Conservation (phyloP, 2,329 filamentous ascomycete genomes). For the Leptographium radiaticola region DNA sequence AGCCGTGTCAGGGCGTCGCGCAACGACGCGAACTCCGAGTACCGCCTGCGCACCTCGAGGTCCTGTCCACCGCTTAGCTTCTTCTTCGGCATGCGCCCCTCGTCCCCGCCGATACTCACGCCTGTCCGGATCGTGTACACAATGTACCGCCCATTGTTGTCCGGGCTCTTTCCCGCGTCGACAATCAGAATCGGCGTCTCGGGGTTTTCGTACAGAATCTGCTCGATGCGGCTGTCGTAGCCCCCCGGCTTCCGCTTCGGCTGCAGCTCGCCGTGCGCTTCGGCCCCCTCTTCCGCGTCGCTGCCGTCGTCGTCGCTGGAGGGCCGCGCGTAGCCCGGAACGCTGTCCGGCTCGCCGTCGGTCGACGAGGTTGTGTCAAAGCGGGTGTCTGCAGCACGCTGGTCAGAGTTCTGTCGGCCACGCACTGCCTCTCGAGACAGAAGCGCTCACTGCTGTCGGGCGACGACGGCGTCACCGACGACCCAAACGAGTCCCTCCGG, state of each 20-base stretch:
- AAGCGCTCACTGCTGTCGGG: conserved; percentile 38
- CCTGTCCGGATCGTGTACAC: conserved; percentile 95
- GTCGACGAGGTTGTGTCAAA: conserved; percentile 57
- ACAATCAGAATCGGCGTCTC: conserved; percentile 83
- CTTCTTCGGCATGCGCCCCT: background rate
- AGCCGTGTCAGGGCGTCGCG: conserved; percentile 79
- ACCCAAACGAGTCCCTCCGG: conserved; percentile 66
- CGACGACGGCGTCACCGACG: conserved; percentile 51
- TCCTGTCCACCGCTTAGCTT: conserved; percentile 42
- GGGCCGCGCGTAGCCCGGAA: conserved; percentile 14
- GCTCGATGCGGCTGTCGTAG: conserved; percentile 91
- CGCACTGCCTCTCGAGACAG: background rate
- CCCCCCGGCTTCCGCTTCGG: conserved; percentile 65
- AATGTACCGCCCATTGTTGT: conserved; percentile 86
- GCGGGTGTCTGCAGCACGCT: conserved; percentile 28
- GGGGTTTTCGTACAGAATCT: conserved; percentile 92
- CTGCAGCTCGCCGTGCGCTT: conserved; percentile 27
- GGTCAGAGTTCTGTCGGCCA: background rate
- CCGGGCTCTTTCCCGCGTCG: conserved; percentile 87
- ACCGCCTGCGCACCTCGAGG: conserved; percentile 84
- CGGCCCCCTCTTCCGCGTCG: conserved; percentile 32
- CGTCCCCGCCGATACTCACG: conserved; percentile 33
- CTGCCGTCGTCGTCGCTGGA: conserved; percentile 25
- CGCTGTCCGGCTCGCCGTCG: conserved; percentile 46
- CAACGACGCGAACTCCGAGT: conserved; percentile 91